Percentiles rank a stretch among this genome's conserved stretches.
These are phyloP conservation scores for Nadsonia starkeyi-henricii DNA, from an alignment of 1,139 yeast species.

Conservation along the genomic window DNA sequence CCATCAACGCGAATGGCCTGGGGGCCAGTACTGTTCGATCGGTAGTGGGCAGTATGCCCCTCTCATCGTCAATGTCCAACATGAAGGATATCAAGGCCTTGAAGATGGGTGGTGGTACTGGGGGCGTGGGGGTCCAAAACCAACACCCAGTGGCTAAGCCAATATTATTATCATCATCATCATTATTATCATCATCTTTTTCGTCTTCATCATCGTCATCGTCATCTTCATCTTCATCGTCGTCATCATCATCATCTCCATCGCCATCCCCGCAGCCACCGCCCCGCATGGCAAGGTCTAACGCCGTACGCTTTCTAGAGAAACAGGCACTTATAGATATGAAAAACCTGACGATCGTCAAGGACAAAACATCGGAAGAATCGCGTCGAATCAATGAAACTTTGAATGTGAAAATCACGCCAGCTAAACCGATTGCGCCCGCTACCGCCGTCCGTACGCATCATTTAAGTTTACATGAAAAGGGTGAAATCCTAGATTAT, in stretches of 20 bases:
- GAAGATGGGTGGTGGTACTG: too few species aligned
- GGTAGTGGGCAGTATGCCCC: too few species aligned
- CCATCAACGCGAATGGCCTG: background rate
- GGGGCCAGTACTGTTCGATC: too few species aligned
- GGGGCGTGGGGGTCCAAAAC: too few species aligned
- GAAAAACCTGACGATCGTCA: slow-evolving; percentile 6
- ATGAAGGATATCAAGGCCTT: too few species aligned
- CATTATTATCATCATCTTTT: too few species aligned
- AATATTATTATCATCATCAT: too few species aligned
- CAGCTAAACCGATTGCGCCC: slow-evolving; percentile 3
- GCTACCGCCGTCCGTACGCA: slow-evolving; percentile 18
- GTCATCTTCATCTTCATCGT: too few species aligned
- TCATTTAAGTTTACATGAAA: slow-evolving; percentile 28
- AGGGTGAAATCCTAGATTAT: slow-evolving; percentile 36
- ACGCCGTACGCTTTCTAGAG: background rate
- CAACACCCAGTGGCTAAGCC: too few species aligned
- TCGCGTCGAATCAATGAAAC: slow-evolving; percentile 2
- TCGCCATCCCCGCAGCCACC: background rate
- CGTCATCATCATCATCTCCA: background rate
- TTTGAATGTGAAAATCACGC: background rate
- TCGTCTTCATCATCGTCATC: too few species aligned
- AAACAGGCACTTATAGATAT: background rate
- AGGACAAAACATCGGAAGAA: slow-evolving; percentile 2
- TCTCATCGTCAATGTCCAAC: too few species aligned
- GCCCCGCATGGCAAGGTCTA: background rate